Conservation (phyloP, 768 basidiomycete species). For the Suillus plorans region DNA sequence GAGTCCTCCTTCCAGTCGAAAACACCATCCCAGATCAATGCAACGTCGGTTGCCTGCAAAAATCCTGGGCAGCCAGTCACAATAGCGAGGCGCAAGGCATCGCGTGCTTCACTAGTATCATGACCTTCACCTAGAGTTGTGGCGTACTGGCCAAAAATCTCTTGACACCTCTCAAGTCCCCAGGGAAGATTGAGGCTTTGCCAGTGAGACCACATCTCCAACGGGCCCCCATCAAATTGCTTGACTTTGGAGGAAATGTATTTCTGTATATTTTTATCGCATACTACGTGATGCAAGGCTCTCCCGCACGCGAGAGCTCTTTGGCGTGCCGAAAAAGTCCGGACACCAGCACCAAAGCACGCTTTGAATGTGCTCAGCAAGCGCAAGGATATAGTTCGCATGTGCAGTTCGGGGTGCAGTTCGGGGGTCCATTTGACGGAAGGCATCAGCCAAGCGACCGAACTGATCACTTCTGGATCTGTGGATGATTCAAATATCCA, state of each 20-base stretch:
- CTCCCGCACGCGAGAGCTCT: conserved; percentile 3
- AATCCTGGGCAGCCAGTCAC: not conserved
- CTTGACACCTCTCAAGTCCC: not conserved
- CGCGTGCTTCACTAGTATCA: not conserved
- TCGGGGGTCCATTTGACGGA: not conserved
- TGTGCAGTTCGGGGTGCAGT: not conserved
- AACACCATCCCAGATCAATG: conserved; percentile 1
- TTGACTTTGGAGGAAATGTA: not conserved
- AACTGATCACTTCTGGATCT: conserved; percentile 12
- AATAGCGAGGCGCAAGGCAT: conserved; percentile 7
- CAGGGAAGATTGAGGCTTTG: not conserved
- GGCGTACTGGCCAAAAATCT: not conserved
- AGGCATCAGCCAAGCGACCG: not conserved
- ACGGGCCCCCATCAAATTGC: not conserved
- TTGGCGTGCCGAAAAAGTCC: not conserved
- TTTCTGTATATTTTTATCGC: not conserved
- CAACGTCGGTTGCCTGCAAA: not conserved
- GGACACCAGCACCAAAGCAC: not conserved
- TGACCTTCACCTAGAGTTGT: not conserved
- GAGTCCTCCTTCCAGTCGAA: not conserved
- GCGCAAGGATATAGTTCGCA: not conserved
- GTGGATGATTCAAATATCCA: conserved; percentile 22
- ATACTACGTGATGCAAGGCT: not conserved
- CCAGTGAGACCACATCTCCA: not conserved
- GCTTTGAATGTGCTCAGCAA: not conserved